Evolutionary conservation across 2,329 filamentous ascomycete genomes (phyloP), one percentile per base, ranked within the genome.

Genomic region (Paraconiothyrium brasiliense): DNA sequence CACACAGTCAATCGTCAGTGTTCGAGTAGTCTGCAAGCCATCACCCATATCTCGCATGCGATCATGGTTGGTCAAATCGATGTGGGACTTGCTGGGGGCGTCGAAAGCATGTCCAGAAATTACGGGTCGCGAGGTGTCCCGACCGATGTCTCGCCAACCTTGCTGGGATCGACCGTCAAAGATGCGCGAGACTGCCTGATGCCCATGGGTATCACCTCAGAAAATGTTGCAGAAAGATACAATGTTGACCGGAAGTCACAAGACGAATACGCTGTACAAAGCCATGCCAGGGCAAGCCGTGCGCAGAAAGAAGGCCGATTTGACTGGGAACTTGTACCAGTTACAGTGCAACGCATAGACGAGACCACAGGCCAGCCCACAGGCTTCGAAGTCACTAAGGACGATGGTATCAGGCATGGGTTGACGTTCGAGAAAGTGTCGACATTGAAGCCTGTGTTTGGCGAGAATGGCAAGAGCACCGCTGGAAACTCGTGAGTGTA

Each of bases 161-260:
- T 91, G 64, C 87, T 89, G 59, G 87, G 97, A 59, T 83, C 92
- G 49, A 79, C 81, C 63, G 90, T 86, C 81, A 91, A 93, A 76
- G 92, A 97, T 76, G 87, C 93, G 0, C 81, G 82, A 47, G 94
- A 98, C 81, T 95, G 93, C 84, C 87, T 94, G 86, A 88, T 93
- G 85, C 91, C 94, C 63, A 99, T 99, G 95, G 94, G 95, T n/a
- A 95, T 97, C 86, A 98, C 95, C 1, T 94, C 91, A 61, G 94
- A 99, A 84, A 98, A 97, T 76, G 93, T 99, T 22, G 92, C 90
- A 69, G 87, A 88, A 57, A 94, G 97, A 81, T 98, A 97, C 78
- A 86, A 89, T 71, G 88, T 98, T 73, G 83, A 88, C 5, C 87
- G 95, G 64, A 89, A 93, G 74, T 82, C 84, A 74, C 92, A 98